These are phyloP conservation scores for Cryptomeria japonica DNA, from an alignment of 75 land plant species.

Conservation along the genomic window DNA sequence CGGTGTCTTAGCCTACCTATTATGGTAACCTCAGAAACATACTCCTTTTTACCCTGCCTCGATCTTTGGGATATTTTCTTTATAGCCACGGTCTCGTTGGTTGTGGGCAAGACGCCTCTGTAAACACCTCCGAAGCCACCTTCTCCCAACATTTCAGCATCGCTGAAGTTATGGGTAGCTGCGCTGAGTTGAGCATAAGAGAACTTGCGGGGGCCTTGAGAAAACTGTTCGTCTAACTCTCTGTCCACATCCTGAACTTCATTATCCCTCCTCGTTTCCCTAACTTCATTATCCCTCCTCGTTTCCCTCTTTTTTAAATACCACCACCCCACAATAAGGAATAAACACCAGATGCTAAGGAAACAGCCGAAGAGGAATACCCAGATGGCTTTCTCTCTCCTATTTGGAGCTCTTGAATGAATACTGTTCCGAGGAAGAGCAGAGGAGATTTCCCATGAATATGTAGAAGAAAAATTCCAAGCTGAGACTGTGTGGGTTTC, in stretches of 20 bases:
- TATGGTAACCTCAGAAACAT: constrained; percentile 36
- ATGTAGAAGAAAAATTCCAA: constrained; percentile 15
- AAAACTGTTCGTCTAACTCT: not conserved
- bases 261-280: not conserved
- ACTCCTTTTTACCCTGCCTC: constrained; percentile 42
- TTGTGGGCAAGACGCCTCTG: constrained; percentile 16
- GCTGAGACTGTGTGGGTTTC: constrained; percentile 16
- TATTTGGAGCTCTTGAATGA: not conserved
- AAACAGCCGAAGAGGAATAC: not conserved
- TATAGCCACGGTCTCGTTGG: constrained; percentile 25
- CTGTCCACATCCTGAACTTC: no score
- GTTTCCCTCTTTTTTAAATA: not conserved
- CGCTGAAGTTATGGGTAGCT: constrained; percentile 35
- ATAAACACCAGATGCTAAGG: not conserved
- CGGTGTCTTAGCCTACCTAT: constrained; percentile 42
- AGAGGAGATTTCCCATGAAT: not conserved
- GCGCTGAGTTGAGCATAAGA: constrained; percentile 19
- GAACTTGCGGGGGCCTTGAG: constrained; percentile 30
- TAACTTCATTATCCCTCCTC: not conserved
- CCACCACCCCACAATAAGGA: not conserved
- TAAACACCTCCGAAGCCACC: constrained; percentile 52
- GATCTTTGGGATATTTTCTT: constrained; percentile 26
- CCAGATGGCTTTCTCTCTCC: not conserved
- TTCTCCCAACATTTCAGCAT: constrained; percentile 32
- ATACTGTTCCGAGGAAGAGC: not conserved